phyloP scores from a whole-genome alignment of 129 eudicot species.

The Ambrosia trifida region DNA sequence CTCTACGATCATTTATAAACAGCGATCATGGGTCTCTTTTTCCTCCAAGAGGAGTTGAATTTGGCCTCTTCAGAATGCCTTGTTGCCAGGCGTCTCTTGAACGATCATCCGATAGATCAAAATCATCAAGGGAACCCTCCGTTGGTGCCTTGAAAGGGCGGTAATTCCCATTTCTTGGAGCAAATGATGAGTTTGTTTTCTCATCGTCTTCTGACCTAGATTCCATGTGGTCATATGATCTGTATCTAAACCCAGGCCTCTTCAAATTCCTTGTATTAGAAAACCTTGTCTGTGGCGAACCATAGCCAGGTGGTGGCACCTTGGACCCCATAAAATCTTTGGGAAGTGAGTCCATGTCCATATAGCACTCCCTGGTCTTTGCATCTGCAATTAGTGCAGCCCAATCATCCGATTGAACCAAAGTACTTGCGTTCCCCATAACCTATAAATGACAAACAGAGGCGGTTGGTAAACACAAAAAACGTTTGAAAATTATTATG shows the following conservation, averaged over 20 bases:
- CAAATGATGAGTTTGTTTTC: conserved; percentile 44
- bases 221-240: conserved; percentile 68
- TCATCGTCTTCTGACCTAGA: conserved; percentile 82
- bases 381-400: conserved; percentile 88
- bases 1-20: background rate
- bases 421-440: conserved; percentile 90
- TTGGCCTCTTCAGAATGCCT: conserved; percentile 63
- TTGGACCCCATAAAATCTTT: conserved; percentile 61
- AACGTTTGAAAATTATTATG: background rate
- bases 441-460: conserved; percentile 39
- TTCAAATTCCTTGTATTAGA: conserved; percentile 57
- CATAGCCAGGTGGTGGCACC: conserved; percentile 16
- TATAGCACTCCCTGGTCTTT: conserved; percentile 66
- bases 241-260: conserved; percentile 62
- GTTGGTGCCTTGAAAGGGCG: conserved; percentile 47
- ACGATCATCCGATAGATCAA: conserved; percentile 46
- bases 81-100: conserved; percentile 76
- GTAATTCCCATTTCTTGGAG: conserved; percentile 61
- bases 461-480: background rate
- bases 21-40: conserved; percentile 49
- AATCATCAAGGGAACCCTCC: conserved; percentile 55
- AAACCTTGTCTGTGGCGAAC: conserved; percentile 42
- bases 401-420: conserved; percentile 91
- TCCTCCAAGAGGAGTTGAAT: conserved; percentile 47
- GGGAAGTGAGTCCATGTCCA: conserved; percentile 90